Base-by-base conservation (phyloP, 768 basidiomycete genomes). In the Rhizopogon vesiculosus region DNA sequence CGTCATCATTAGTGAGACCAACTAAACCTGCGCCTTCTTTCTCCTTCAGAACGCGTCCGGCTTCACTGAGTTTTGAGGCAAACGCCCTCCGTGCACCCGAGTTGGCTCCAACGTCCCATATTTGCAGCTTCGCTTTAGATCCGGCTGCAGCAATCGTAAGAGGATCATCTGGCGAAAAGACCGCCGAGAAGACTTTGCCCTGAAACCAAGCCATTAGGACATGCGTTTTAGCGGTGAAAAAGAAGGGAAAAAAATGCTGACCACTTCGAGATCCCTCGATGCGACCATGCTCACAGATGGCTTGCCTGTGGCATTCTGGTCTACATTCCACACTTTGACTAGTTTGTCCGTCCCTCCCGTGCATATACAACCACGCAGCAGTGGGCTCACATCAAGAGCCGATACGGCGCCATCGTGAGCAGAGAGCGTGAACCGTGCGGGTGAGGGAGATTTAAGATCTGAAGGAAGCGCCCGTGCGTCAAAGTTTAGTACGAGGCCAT, bases 271-370 rank as follows among this genome's bases (percentile, higher is more conserved):
- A 71, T 99, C 94, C 55, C 94, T 74, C 9, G 90, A 89, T 3
- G 86, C 86, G 16, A 93, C 92, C 59, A 96, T 76, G 67, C 86
- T 90, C 65, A 96, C 90, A 53, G 82, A 82, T 38, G 83, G 77
- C 73, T 88, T 89, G 29, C 80, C 85, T 7, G 74, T 76, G 16
- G 71, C 72, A 16, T 78, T 77, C 45, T 84, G 84, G 57, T 89
- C 87, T 45, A 96, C 76, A 65, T 98, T 98, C 97, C 97, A 99
- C 4, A 98, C 78, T 71, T 98, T 98, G 68, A 97, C 91, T 35
- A 92, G 75, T 68, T 95, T 97, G 77, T 98, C 97, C 18, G 88
- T 86, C 2, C 97, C 97, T 18, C 96, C 97, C 0, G 97, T 98
- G 16, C 82, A 92, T 61, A 99, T 76, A 70, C 91, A 95, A 1